phyloP scores from a whole-genome alignment of 1,139 yeast species.

The Geotrichum macrosporum region DNA sequence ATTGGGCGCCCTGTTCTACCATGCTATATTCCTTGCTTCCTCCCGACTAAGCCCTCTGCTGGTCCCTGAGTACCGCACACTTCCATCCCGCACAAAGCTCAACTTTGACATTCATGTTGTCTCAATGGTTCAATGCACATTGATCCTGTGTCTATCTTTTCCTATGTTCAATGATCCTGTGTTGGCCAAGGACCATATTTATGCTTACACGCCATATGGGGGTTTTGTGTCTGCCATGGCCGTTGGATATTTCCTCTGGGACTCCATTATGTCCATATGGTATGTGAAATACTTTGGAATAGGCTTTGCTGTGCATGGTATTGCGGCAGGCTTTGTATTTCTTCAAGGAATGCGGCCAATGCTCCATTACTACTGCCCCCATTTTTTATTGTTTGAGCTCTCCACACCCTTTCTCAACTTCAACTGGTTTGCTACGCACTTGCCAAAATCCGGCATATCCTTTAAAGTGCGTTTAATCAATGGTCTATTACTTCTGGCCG shows the following conservation, averaged over 20 bases:
- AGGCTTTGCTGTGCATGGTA: slow-evolving; percentile 81
- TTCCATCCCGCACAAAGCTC: slow-evolving; percentile 47
- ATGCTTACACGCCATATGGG: slow-evolving; percentile 66
- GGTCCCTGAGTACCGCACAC: slow-evolving; percentile 41
- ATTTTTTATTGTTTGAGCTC: slow-evolving; percentile 78
- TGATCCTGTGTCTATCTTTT: slow-evolving; percentile 50
- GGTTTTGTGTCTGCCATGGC: slow-evolving; percentile 70
- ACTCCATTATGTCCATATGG: slow-evolving; percentile 57
- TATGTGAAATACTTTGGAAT: slow-evolving; percentile 66
- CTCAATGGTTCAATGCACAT: slow-evolving; percentile 72
- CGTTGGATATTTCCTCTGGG: slow-evolving; percentile 88
- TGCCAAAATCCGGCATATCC: slow-evolving; percentile 47
- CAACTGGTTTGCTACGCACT: slow-evolving; percentile 81
- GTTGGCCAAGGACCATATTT: slow-evolving; percentile 47
- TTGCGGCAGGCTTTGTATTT: slow-evolving; percentile 75
- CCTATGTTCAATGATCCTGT: slow-evolving; percentile 61
- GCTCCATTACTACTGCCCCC: slow-evolving; percentile 77
- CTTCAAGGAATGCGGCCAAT: slow-evolving; percentile 62
- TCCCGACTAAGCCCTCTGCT: slow-evolving; percentile 45
- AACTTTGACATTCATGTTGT: slow-evolving; percentile 88
- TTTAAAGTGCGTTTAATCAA: slow-evolving; percentile 41
- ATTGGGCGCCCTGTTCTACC: slow-evolving; percentile 45
- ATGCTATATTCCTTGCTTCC: slow-evolving; percentile 43
- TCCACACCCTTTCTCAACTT: slow-evolving; percentile 93
- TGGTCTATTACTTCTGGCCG: slow-evolving; percentile 61